Base-by-base conservation (phyloP, 176 grass and related monocot genomes). In the Zoysia japonica region DNA sequence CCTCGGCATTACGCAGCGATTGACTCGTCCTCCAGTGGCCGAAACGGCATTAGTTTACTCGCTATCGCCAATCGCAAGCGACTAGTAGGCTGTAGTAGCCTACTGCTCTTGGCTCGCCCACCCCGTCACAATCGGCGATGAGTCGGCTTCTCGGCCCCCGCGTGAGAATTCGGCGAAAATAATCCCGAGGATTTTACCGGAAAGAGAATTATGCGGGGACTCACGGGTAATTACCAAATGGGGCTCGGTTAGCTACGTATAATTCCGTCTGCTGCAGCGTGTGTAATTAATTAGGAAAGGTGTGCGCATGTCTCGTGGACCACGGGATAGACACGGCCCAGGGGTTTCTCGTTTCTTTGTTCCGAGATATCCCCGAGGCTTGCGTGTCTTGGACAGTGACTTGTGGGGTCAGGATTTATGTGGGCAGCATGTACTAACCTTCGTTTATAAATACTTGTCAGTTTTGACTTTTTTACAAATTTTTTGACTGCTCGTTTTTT, bases 1-100 rank as follows among this genome's bases (percentile, higher is more conserved):
- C 38, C n/a, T 47, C 41, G 63, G 35, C 85, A 70, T 72, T 60
- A 71, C 78, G 69, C 66, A 74, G 73, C 74, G 74, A 83, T 83
- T 88, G 91, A 90, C 88, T 77, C 80, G 79, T 40, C 71, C 49
- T 44, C 17, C 7, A 76, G 42, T 79, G 63, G 67, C 70, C 47
- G 5, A 49, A 79, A 53, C 57, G 62, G 64, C 74, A 85, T 74
- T 85, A 67, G 78, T 79, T 85, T 89, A 67, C 61, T 78, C 50
- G 64, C 78, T 80, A 72, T 59, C 65, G 66, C 66, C 51, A 62
- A 77, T 61, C 65, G 61, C 67, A 51, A 62, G 74, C 50, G 68
- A 71, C 65, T 67, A 72, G 74, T 61, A 19, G 47, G 48, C 64
- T 78, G 28, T 28, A 73, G 60, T 68, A 43, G 49, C 62, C 48